Conservation (phyloP, 2,329 filamentous ascomycete species). For the Colletotrichum echinochloae region DNA sequence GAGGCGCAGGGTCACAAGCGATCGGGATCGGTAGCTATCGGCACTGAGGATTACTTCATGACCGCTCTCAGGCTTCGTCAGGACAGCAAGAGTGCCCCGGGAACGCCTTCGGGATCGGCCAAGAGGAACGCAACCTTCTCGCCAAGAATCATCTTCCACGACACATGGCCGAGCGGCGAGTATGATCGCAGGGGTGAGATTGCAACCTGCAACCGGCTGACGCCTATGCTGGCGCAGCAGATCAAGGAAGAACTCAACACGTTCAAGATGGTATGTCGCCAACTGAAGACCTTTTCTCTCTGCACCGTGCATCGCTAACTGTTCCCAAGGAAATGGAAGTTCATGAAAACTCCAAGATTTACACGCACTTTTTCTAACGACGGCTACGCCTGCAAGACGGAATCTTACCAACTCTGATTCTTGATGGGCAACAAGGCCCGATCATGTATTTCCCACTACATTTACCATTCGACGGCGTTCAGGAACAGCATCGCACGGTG, state of each 20-base stretch:
- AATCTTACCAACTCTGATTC: conserved; percentile 49
- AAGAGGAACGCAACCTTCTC: conserved; percentile 83
- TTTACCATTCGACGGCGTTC: conserved; percentile 64
- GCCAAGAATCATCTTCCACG: conserved; percentile 92
- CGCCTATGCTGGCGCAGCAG: conserved; percentile 96
- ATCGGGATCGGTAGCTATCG: conserved; percentile 77
- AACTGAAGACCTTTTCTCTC: background rate
- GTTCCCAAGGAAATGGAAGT: conserved; percentile 95
- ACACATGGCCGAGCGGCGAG: conserved; percentile 95
- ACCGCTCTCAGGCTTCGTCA: conserved; percentile 78
- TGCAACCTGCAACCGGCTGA: conserved; percentile 97
- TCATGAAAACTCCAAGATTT: conserved; percentile 97
- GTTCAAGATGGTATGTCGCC: conserved; percentile 90
- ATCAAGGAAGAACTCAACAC: conserved; percentile 99
- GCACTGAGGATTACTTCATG: conserved; percentile 91
- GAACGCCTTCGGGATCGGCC: conserved; percentile 76
- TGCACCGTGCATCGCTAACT: conserved; percentile 52
- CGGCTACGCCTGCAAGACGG: conserved; percentile 46
- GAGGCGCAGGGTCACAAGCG: conserved; percentile 76
- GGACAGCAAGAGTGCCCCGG: conserved; percentile 83
- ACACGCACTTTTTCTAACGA: conserved; percentile 99
- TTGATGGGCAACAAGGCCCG: conserved; percentile 43
- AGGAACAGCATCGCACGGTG: conserved; percentile 70
- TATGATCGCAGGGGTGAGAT: conserved; percentile 97
- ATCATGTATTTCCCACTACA: conserved; percentile 65